Percentiles rank a stretch among this genome's conserved stretches.
These are phyloP conservation scores for Geosmithia flava DNA, from an alignment of 2,329 filamentous ascomycete genomes.

Conservation along the genomic window DNA sequence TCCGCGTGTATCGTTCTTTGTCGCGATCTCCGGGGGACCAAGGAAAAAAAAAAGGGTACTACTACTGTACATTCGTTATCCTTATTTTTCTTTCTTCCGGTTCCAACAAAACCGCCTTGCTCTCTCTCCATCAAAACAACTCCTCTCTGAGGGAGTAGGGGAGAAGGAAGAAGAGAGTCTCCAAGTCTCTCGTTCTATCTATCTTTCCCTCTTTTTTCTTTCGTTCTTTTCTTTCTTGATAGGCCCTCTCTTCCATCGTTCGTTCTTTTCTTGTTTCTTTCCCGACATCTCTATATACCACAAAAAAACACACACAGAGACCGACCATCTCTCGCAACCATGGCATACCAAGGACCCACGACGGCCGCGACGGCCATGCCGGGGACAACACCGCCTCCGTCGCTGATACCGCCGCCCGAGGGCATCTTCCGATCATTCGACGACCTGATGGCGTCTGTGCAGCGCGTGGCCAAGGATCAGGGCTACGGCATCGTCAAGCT, in stretches of 20 bases:
- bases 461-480: slow-evolving; percentile 48
- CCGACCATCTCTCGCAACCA: slow-evolving; percentile 12
- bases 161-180: neutral
- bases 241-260: neutral
- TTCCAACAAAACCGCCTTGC: neutral
- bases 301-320: slow-evolving; percentile 4
- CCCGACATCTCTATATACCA: neutral
- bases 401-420: slow-evolving; percentile 43
- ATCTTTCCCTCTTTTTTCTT: neutral
- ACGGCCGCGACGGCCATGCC: slow-evolving; percentile 15
- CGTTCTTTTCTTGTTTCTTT: slow-evolving; percentile 7
- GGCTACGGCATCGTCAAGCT: slow-evolving; percentile 52
- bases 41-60: neutral
- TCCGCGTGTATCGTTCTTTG: neutral
- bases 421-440: slow-evolving; percentile 49
- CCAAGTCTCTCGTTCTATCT: neutral
- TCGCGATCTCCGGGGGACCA: neutral
- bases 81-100: neutral
- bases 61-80: neutral
- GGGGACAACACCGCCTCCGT: slow-evolving; percentile 28
- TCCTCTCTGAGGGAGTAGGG: neutral
- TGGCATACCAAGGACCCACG: slow-evolving; percentile 15
- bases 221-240: neutral
- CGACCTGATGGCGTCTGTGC: slow-evolving; percentile 43
- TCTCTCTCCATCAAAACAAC: neutral